These are phyloP conservation scores for Arthromyces matolae DNA, from an alignment of 768 basidiomycete species.

Conservation along the genomic window DNA sequence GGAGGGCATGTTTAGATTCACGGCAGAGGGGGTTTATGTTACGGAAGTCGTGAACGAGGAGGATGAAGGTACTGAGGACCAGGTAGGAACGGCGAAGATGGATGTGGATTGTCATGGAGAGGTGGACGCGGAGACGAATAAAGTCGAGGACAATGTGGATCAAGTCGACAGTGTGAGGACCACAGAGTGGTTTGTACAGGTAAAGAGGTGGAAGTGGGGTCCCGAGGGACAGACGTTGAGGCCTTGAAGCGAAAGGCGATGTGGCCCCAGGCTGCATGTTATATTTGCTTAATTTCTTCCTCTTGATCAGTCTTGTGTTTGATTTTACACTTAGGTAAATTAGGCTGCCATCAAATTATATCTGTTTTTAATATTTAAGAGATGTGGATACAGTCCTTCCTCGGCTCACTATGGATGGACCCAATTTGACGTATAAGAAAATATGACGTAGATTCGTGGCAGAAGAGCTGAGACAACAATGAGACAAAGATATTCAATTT, in stretches of 20 bases:
- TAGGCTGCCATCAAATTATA: too few relatives aligned
- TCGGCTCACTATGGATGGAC: too few relatives aligned
- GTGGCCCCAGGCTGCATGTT: not conserved
- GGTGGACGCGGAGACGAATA: not conserved
- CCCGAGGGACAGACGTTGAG: conserved; percentile 13
- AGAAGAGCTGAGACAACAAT: too few relatives aligned
- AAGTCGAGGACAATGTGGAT: not conserved
- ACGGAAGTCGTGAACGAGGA: conserved; percentile 20
- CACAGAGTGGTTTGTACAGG: conserved; percentile 39
- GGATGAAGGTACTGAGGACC: conserved; percentile 17
- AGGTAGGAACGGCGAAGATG: not conserved
- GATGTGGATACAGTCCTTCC: too few relatives aligned
- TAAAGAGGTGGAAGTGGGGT: conserved; percentile 40
- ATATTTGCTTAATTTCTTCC: not conserved
- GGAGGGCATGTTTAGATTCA: conserved; percentile 35
- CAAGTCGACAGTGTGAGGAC: conserved; percentile 5
- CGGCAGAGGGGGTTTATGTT: conserved; percentile 34
- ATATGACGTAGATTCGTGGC: too few relatives aligned
- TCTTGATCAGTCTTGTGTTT: not conserved
- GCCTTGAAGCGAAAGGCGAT: not conserved
- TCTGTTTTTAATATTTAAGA: too few relatives aligned
- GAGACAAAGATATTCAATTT: too few relatives aligned
- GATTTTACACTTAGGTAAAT: not conserved
- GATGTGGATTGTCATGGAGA: not conserved
- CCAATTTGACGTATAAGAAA: too few relatives aligned